Percentiles rank a stretch among this genome's conserved stretches.
These are phyloP conservation scores for Pulveroboletus sp. DNA, from an alignment of 768 basidiomycete genomes.

Conservation along the genomic window DNA sequence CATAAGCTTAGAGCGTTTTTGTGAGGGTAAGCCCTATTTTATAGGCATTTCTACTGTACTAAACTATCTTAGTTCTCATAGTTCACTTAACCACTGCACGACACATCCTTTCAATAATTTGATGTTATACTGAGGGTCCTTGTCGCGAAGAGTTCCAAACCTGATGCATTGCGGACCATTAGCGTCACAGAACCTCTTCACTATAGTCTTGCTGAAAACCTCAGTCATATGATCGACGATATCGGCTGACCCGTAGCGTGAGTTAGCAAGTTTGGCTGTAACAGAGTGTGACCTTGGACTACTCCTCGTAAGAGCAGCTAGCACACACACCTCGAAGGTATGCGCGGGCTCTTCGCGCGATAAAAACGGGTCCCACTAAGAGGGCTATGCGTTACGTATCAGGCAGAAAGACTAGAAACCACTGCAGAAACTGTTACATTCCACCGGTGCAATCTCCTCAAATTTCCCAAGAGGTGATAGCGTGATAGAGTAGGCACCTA, in stretches of 20 bases:
- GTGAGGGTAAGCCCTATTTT: no score
- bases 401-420: not conserved
- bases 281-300: not conserved
- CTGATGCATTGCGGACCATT: slow-evolving; percentile 33
- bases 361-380: slow-evolving; percentile 36
- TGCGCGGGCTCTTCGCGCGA: slow-evolving; percentile 26
- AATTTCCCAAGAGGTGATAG: slow-evolving; percentile 20
- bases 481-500: slow-evolving; percentile 34
- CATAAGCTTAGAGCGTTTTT: no score
- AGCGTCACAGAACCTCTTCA: slow-evolving; percentile 34
- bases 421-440: slow-evolving; percentile 15
- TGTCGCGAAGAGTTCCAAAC: slow-evolving; percentile 36
- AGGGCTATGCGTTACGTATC: slow-evolving; percentile 23
- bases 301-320: not conserved
- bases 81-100: no score
- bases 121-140: slow-evolving; percentile 32
- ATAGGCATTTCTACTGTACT: no score
- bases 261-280: slow-evolving; percentile 28
- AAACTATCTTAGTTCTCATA: no score
- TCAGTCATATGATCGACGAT: slow-evolving; percentile 31
- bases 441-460: slow-evolving; percentile 33
- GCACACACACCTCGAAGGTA: slow-evolving; percentile 25
- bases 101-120: no score
- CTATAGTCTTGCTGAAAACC: slow-evolving; percentile 27
- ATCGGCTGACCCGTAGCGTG: slow-evolving; percentile 25